Percentiles rank a stretch among this genome's conserved stretches.
These are phyloP conservation scores for Coelastrella sp. DNA, from an alignment of 139 green algal genomes.

Conservation along the genomic window DNA sequence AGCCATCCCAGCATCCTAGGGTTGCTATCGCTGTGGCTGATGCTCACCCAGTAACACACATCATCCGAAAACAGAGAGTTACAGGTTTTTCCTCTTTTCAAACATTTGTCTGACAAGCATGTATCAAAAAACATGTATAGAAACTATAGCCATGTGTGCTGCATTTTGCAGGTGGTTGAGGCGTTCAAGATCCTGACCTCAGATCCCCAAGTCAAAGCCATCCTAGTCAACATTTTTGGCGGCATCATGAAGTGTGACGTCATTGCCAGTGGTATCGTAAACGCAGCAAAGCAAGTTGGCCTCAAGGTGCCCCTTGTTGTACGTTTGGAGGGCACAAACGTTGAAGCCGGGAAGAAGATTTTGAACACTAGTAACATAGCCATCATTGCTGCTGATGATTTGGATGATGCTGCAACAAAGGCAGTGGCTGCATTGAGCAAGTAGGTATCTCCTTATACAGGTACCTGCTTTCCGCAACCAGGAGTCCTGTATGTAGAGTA, in stretches of 20 bases:
- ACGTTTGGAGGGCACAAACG: constrained; percentile 98
- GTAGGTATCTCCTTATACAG: too few species aligned
- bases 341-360: constrained; percentile 94
- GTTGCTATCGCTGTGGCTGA: too few species aligned
- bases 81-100: too few species aligned
- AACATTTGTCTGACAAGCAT: too few species aligned
- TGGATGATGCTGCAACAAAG: constrained; percentile 98
- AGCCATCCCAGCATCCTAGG: constrained; percentile 96
- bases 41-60: too few species aligned
- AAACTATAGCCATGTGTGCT: too few species aligned
- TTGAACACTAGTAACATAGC: constrained; percentile 79
- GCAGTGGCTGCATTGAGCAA: constrained; percentile 72
- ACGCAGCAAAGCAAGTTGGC: constrained; percentile 90
- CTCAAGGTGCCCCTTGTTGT: constrained; percentile 87
- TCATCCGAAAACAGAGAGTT: too few species aligned
- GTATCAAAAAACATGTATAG: too few species aligned
- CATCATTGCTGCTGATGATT: constrained; percentile 94
- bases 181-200: constrained; percentile 96
- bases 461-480: too few species aligned
- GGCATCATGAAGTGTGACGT: constrained; percentile 99
- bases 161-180: constrained; percentile 88
- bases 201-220: constrained; percentile 96
- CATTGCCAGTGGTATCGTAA: constrained; percentile 97
- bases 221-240: constrained; percentile 99
- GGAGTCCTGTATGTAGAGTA: too few species aligned